Base-by-base conservation (phyloP, 441 rosid genomes). In the Brassica balearica region DNA sequence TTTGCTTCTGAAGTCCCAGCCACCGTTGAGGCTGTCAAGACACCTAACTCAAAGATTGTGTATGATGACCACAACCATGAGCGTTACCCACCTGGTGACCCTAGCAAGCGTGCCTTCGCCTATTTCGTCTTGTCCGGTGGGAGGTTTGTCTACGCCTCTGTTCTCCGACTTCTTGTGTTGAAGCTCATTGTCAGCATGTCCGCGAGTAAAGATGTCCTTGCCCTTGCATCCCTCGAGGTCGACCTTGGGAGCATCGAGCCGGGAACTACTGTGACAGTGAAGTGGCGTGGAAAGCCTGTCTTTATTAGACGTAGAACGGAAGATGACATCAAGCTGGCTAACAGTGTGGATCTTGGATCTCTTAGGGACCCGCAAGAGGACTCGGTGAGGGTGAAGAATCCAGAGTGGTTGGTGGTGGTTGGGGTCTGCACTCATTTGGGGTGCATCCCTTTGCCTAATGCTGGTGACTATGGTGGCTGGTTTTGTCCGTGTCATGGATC, bases 401-500 rank as follows among this genome's bases (percentile, higher is more conserved):
- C 99, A 0, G 98, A 93, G 71, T 95, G 99, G 98, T 91, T 95
- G 60, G 79, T 95, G 0, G 98, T 95, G 22, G 71, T 95, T 3
- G 99, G 98, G 20, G 99, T 95, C 41, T 95, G 98, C 89, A 95
- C 98, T 41, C 99, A 95, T 69, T 62, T 94, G 84, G 98, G 98
- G 2, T 94, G 98, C 86, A 94, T 94, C 76, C 98, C 98, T 3
- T 84, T 95, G 76, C 99, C 99, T 0, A 95, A 95, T 85, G 98
- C 99, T 74, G 99, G 99, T 75, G 99, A 95, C 38, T 95, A 82
- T 66, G 98, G 98, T 1, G 99, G 98, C 4, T 95, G 99, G 99
- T 95, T 95, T 75, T 95, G 98, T 74, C 99, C 98, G 0, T 95
- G 99, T 83, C 99, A 95, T 6, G 99, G 99, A 0, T 95, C 99